Conservation (phyloP, 768 basidiomycete genomes). For the Tricholoma terreum region DNA sequence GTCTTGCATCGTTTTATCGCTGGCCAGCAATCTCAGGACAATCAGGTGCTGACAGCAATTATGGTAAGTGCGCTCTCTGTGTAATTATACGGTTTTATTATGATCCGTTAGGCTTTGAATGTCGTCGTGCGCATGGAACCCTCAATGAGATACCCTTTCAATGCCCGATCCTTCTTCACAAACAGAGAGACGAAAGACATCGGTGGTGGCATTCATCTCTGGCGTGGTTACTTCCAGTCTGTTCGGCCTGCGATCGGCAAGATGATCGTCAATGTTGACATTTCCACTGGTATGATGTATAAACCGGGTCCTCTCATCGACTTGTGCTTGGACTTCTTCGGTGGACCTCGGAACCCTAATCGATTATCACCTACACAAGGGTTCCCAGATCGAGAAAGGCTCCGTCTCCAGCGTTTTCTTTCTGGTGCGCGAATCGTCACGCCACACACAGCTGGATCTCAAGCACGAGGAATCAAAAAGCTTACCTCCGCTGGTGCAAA, state of each 20-base stretch:
- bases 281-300: conserved; percentile 76
- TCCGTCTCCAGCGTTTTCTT: conserved; percentile 12
- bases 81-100: background rate
- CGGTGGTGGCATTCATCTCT: conserved; percentile 63
- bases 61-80: conserved; percentile 38
- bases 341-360: conserved; percentile 27
- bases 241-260: conserved; percentile 62
- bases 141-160: conserved; percentile 63
- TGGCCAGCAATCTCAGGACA: conserved; percentile 67
- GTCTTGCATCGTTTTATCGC: conserved; percentile 59
- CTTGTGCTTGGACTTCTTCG: conserved; percentile 56
- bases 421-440: background rate
- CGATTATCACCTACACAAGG: conserved; percentile 31
- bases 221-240: conserved; percentile 82
- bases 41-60: conserved; percentile 56
- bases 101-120: conserved; percentile 54
- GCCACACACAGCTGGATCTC: background rate
- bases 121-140: conserved; percentile 77
- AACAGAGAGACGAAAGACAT: conserved; percentile 48
- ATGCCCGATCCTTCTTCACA: conserved; percentile 74
- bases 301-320: conserved; percentile 56
- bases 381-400: conserved; percentile 48
- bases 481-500: conserved; percentile 38
- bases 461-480: conserved; percentile 31
- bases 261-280: conserved; percentile 74